phyloP scores from a whole-genome alignment of 2,329 filamentous ascomycete species.

The Botrytis tulipae region DNA sequence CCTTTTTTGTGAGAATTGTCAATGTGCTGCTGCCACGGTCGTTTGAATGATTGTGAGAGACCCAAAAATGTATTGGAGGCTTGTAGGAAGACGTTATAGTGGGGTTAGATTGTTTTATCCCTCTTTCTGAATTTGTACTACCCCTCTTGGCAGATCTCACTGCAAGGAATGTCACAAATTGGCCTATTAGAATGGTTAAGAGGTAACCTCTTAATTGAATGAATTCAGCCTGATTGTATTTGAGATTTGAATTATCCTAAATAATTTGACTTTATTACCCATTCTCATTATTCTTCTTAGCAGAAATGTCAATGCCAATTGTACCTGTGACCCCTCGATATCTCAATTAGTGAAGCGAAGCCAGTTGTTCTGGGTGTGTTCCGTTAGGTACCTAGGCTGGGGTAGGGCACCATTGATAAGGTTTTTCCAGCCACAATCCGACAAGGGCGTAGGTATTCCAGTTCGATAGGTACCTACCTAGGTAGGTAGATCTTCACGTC shows the following conservation, averaged over 20 bases:
- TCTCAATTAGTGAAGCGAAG: neutral
- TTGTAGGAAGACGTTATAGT: neutral
- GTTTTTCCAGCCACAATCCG: neutral
- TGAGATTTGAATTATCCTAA: neutral
- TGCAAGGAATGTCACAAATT: neutral
- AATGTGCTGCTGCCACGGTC: neutral
- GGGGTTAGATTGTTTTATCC: slow-evolving; percentile 6
- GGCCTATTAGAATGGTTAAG: neutral
- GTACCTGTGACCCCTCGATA: slow-evolving; percentile 2
- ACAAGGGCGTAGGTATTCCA: neutral
- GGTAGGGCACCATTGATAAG: neutral
- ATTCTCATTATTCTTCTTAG: neutral
- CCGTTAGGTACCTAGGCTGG: neutral
- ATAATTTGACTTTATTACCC: neutral
- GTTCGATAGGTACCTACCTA: neutral
- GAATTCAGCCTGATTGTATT: neutral
- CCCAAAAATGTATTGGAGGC: neutral
- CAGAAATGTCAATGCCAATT: neutral
- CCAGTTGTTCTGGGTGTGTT: neutral
- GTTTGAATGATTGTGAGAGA: neutral
- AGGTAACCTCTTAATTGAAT: too few species aligned
- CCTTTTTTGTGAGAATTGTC: neutral
- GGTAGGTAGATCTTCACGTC: neutral
- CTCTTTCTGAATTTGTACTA: neutral
- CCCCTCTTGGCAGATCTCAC: neutral